These are phyloP conservation scores for Pichia cactophila DNA, from an alignment of 1,139 yeast genomes.

Conservation along the genomic window DNA sequence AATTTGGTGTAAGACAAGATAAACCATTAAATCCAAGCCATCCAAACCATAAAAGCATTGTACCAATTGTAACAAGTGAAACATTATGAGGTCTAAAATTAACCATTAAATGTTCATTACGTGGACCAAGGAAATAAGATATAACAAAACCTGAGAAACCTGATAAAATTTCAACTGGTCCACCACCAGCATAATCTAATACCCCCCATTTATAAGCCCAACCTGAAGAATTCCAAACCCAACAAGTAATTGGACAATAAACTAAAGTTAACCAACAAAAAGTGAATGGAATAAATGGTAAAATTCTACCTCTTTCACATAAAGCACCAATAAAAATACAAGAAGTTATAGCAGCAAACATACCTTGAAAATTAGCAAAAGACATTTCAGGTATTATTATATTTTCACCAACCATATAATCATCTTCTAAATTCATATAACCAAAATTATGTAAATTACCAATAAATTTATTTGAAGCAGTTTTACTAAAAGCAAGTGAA, in stretches of 20 bases:
- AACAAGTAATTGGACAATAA: slow-evolving; percentile 86
- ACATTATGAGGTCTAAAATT: slow-evolving; percentile 95
- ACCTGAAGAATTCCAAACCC: slow-evolving; percentile 92
- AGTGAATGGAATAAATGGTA: slow-evolving; percentile 76
- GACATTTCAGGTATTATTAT: slow-evolving; percentile 69
- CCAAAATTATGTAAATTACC: slow-evolving; percentile 84
- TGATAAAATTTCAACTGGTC: slow-evolving; percentile 88
- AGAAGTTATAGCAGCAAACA: slow-evolving; percentile 82
- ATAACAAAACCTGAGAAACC: slow-evolving; percentile 89
- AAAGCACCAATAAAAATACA: slow-evolving; percentile 93
- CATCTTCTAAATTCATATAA: slow-evolving; percentile 41
- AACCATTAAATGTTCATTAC: slow-evolving; percentile 76
- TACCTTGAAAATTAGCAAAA: slow-evolving; percentile 81
- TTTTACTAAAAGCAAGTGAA: slow-evolving; percentile 73
- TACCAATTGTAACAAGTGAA: slow-evolving; percentile 60
- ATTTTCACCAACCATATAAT: slow-evolving; percentile 26
- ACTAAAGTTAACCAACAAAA: slow-evolving; percentile 89
- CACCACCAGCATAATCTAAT: slow-evolving; percentile 95
- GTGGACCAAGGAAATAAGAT: slow-evolving; percentile 72
- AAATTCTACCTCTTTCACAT: slow-evolving; percentile 86
- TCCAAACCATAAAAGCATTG: slow-evolving; percentile 56
- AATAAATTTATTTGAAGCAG: slow-evolving; percentile 74
- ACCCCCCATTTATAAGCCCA: slow-evolving; percentile 94
- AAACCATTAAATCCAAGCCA: slow-evolving; percentile 91
- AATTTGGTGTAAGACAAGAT: slow-evolving; percentile 56